Evolutionary conservation across 768 basidiomycete species (phyloP), one percentile per base, ranked within the genome.

Genomic region (Nidularia pulvinata): DNA sequence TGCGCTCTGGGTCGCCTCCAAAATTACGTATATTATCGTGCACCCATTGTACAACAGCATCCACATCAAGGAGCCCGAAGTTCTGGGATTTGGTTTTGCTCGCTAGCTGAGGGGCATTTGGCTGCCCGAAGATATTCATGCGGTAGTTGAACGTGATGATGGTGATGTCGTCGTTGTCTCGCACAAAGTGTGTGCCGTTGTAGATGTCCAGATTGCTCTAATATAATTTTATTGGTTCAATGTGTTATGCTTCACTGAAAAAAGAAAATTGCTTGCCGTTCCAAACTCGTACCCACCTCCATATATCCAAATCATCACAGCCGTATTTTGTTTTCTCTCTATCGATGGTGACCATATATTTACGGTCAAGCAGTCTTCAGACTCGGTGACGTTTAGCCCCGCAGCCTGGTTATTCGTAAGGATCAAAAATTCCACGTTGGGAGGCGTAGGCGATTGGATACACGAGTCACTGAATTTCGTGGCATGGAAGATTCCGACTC

Each of bases 11-110:
- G 56, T 74, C 73, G 19, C 73, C 73, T 32, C 73, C 73, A 49
- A 81, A 82, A 7, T 60, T 66, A n/a, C 66, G 71, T 48, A 82
- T 81, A 56, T 82, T 77, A 47, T 72, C 64, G 43, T 75, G 69
- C 4, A 80, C 70, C 80, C 78, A 80, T 55, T 77, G 57, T 6
- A 80, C 68, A n/a, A 70, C 78, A n/a, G 72, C 69, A 16, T 71
- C 65, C 2, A 67, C 22, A 48, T 76, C 74, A 9, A 74, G 64
- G 3, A 76, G 61, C 14, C 72, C 74, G 58, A 73, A 75, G 51
- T 76, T 77, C 50, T 73, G 70, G 2, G 68, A 56, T 6, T 57
- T 54, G 0, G 55, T 56, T 7, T 49, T 50, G 16, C 52, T 57
- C 32, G 54, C 54, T 32, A 74, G 67, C 50, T 75, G 73, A 14